Evolutionary conservation across 345 rosid genomes (phyloP), one percentile per base, ranked within the genome.

Genomic region (Streptanthus diversifolius): DNA sequence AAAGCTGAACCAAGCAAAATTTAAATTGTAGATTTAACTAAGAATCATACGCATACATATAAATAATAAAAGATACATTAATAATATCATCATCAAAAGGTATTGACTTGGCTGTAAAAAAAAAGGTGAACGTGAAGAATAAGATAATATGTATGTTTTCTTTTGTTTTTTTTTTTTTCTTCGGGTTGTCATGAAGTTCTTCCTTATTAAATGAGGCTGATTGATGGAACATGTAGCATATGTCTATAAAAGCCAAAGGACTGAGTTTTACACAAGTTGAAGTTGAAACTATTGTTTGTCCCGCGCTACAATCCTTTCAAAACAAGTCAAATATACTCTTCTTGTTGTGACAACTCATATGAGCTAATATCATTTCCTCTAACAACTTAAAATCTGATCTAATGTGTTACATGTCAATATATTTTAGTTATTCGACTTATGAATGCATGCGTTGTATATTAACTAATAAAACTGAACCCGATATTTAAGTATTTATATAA

Each of bases 191-290:
- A 27, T 27, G 4, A 27, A 40, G 30, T 15, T 49, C 49, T 25
- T 59, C 51, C 41, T n/a, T 59, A 27, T 35, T 22, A 35, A 60
- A 36, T 47, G 39, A 48, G 30, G 60, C 32, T 27, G 75, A 71
- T 49, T 71, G 75, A 60, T 71, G 61, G 58, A 47, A 58, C 48
- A 24, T 60, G 59, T 36, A 71, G 27, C n/a, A n/a, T 72, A 63
- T 12, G 25, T 41, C 40, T 41, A 15, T 62, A 72, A 70, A 54
- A 29, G 59, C 59, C 59, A 54, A 54, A 40, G 18, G 25, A 32
- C 24, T 30, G 54, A 41, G 39, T 30, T 30, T 6, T 22, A 41
- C 64, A 63, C 54, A 52, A 39, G 64, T 64, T 33, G 64, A 27
- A 10, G 49, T 54, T 33, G 70, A 27, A 10, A 65, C 27, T 33